Percentiles rank a stretch among this genome's conserved stretches.
Evolutionary conservation across 345 rosid species (phyloP).

Genomic region (Geranium brycei): DNA sequence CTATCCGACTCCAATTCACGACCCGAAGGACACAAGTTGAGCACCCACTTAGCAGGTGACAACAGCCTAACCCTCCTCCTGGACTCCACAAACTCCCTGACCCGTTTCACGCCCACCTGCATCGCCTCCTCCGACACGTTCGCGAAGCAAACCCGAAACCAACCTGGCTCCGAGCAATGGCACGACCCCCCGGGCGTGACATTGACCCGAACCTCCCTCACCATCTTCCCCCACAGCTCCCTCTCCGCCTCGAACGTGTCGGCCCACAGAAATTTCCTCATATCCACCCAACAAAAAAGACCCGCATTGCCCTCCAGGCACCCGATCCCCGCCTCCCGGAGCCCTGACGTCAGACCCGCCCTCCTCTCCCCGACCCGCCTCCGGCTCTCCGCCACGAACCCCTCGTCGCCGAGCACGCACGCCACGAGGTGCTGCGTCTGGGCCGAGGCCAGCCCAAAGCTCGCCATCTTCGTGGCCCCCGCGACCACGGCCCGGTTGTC

Average conservation of each 20-base stretch:
- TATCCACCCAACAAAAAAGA: constrained; percentile 82
- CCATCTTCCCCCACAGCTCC: constrained; percentile 51
- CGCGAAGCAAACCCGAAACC: constrained; percentile 78
- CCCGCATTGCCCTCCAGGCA: constrained; percentile 64
- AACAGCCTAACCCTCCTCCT: too few relatives aligned
- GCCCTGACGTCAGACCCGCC: constrained; percentile 39
- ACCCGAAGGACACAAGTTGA: too few relatives aligned
- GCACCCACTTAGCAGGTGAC: too few relatives aligned
- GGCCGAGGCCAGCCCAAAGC: constrained; percentile 77
- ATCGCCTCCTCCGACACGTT: constrained; percentile 43
- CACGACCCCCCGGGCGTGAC: constrained; percentile 76
- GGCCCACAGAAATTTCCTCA: constrained; percentile 42
- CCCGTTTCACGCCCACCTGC: constrained; percentile 36
- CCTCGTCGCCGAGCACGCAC: constrained; percentile 44
- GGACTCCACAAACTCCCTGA: constrained; percentile 24
- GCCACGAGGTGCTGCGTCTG: constrained; percentile 67
- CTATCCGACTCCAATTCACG: too few relatives aligned
- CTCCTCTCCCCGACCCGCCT: constrained; percentile 45
- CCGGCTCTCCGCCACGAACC: constrained; percentile 43
- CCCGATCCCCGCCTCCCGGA: constrained; percentile 39
- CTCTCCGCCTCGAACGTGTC: constrained; percentile 56
- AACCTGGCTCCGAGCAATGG: constrained; percentile 81
- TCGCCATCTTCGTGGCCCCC: constrained; percentile 80
- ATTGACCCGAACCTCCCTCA: constrained; percentile 52
- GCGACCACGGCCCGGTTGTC: constrained; percentile 44